Percentiles rank a stretch among this genome's conserved stretches.
phyloP scores from a whole-genome alignment of 2,329 filamentous ascomycete genomes.

The Stachybotrys echinatus region DNA sequence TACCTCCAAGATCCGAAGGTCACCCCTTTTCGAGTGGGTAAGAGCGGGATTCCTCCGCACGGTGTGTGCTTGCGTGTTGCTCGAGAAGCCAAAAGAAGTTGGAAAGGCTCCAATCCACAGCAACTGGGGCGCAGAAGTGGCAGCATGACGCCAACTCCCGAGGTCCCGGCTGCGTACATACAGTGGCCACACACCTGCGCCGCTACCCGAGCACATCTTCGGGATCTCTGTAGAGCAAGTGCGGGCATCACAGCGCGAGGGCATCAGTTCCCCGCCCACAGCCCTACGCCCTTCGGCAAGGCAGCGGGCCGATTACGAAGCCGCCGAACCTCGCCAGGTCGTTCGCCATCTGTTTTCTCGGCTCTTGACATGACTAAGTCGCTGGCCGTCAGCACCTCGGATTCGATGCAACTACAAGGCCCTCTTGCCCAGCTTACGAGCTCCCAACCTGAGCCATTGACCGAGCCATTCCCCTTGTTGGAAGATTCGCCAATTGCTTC shows the following conservation, averaged over 20 bases:
- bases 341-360: constrained; percentile 46
- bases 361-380: constrained; percentile 60
- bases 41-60: constrained; percentile 58
- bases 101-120: constrained; percentile 53
- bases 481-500: constrained; percentile 6
- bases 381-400: constrained; percentile 56
- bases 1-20: constrained; percentile 64
- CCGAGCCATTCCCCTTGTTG: constrained; percentile 14
- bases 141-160: constrained; percentile 50
- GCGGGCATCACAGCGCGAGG: constrained; percentile 38
- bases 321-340: constrained; percentile 41
- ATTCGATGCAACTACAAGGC: constrained; percentile 59
- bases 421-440: constrained; percentile 56
- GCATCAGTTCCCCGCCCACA: constrained; percentile 43
- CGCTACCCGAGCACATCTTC: constrained; percentile 56
- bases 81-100: constrained; percentile 60
- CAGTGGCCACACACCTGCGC: constrained; percentile 61
- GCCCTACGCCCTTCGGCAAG: constrained; percentile 51
- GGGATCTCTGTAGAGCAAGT: constrained; percentile 57
- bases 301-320: constrained; percentile 44
- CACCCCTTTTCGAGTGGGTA: constrained; percentile 59
- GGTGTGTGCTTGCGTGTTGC: constrained; percentile 61
- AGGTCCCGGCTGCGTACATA: constrained; percentile 41
- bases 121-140: constrained; percentile 36
- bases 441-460: constrained; percentile 22